Percentiles rank a stretch among this genome's conserved stretches.
These are phyloP conservation scores for Clavispora phyllophila DNA, from an alignment of 805 yeast species.

Conservation along the genomic window DNA sequence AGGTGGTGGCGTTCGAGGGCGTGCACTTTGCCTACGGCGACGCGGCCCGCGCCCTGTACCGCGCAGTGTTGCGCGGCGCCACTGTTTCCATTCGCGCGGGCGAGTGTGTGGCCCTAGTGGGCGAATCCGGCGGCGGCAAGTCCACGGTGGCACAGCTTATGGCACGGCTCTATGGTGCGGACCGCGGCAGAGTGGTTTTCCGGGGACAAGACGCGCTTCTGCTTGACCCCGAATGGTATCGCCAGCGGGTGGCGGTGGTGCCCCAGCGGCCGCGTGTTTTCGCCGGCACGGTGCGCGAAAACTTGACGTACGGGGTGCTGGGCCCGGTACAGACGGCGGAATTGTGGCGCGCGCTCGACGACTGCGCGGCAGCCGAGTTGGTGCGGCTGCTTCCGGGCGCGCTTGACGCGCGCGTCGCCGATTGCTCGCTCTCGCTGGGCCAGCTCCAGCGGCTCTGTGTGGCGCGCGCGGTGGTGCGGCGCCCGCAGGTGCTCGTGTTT, in stretches of 20 bases:
- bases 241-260: slow-evolving; percentile 60
- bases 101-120: slow-evolving; percentile 64
- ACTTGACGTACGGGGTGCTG: slow-evolving; percentile 57
- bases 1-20: slow-evolving; percentile 36
- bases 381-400: slow-evolving; percentile 52
- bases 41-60: slow-evolving; percentile 13
- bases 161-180: slow-evolving; percentile 45
- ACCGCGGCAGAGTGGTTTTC: slow-evolving; percentile 36
- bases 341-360: slow-evolving; percentile 33
- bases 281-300: slow-evolving; percentile 68
- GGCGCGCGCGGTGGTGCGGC: slow-evolving; percentile 71
- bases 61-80: slow-evolving; percentile 36
- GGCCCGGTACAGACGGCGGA: slow-evolving; percentile 20
- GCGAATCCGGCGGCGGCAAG: slow-evolving; percentile 90
- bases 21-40: slow-evolving; percentile 48
- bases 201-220: slow-evolving; percentile 44
- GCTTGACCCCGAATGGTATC: slow-evolving; percentile 43
- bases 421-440: slow-evolving; percentile 71
- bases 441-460: slow-evolving; percentile 83
- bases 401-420: slow-evolving; percentile 55
- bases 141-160: slow-evolving; percentile 65
- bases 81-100: slow-evolving; percentile 39
- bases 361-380: slow-evolving; percentile 49
- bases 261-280: slow-evolving; percentile 71
- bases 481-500: slow-evolving; percentile 60